Evolutionary conservation across 2,329 filamentous ascomycete genomes (phyloP).

Genomic region (Whalleya microplaca): DNA sequence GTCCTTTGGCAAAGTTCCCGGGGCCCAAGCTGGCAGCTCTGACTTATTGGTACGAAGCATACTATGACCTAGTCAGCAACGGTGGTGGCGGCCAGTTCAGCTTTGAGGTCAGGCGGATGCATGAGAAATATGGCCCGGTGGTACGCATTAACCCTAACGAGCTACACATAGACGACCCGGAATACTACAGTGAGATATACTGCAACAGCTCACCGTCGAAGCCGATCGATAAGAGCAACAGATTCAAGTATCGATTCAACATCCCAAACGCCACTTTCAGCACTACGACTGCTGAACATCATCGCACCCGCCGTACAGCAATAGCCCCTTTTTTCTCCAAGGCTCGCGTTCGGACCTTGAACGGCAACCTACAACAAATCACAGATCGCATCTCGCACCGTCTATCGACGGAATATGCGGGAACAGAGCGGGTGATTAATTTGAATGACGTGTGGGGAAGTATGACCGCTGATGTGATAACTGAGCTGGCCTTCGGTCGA

Average conservation of each 20-base stretch:
- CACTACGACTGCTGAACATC: too few relatives aligned
- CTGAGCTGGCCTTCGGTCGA: too few relatives aligned
- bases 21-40: slow-evolving; percentile 22
- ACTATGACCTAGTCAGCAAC: slow-evolving; percentile 19
- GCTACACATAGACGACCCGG: slow-evolving; percentile 21
- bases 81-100: slow-evolving; percentile 12
- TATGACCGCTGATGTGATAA: too few relatives aligned
- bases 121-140: slow-evolving; percentile 22
- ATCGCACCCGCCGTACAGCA: too few relatives aligned
- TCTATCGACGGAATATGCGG: too few relatives aligned
- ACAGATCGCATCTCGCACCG: too few relatives aligned
- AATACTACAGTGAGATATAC: slow-evolving; percentile 12
- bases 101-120: slow-evolving; percentile 17
- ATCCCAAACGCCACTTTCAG: slow-evolving; percentile 15
- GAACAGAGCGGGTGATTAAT: too few relatives aligned
- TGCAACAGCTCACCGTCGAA: not conserved
- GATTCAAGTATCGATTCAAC: slow-evolving; percentile 13
- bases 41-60: slow-evolving; percentile 19
- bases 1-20: slow-evolving; percentile 17
- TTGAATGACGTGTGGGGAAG: too few relatives aligned
- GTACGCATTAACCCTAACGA: slow-evolving; percentile 26
- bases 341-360: too few relatives aligned
- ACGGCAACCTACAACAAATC: too few relatives aligned
- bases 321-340: too few relatives aligned
- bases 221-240: slow-evolving; percentile 12